These are phyloP conservation scores for Aspergillus ostianus DNA, from an alignment of 495 filamentous ascomycete genomes.

Conservation along the genomic window DNA sequence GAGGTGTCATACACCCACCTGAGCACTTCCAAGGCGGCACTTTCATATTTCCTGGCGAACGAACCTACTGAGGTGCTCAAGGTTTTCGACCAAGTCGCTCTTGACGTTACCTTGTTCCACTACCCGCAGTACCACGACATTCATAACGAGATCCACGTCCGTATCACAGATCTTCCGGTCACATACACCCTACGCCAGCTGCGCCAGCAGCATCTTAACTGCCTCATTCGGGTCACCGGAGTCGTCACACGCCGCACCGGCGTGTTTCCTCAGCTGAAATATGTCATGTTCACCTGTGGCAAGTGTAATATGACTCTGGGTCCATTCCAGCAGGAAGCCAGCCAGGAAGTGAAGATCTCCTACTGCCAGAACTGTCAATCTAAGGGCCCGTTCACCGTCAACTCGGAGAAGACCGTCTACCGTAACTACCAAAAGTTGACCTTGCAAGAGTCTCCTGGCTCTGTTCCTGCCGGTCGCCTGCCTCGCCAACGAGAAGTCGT, in stretches of 20 bases:
- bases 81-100: slow-evolving; percentile 94
- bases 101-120: slow-evolving; percentile 90
- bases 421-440: slow-evolving; percentile 98
- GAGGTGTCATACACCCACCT: slow-evolving; percentile 96
- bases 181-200: slow-evolving; percentile 96
- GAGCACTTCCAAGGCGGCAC: slow-evolving; percentile 81
- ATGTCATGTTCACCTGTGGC: slow-evolving; percentile 92
- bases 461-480: slow-evolving; percentile 93
- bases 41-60: slow-evolving; percentile 98
- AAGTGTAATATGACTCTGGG: slow-evolving; percentile 92
- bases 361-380: slow-evolving; percentile 99
- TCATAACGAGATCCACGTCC: slow-evolving; percentile 96
- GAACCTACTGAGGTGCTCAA: slow-evolving; percentile 90
- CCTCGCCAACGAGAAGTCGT: slow-evolving; percentile 95
- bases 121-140: slow-evolving; percentile 98
- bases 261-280: slow-evolving; percentile 97
- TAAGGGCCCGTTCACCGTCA: slow-evolving; percentile 90
- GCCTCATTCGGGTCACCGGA: slow-evolving; percentile 88
- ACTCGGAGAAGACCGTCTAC: slow-evolving; percentile 98
- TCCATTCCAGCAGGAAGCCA: slow-evolving; percentile 96
- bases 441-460: slow-evolving; percentile 95
- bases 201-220: slow-evolving; percentile 95
- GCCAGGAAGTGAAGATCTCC: slow-evolving; percentile 90
- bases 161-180: slow-evolving; percentile 90
- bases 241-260: slow-evolving; percentile 96